Percentiles rank a stretch among this genome's conserved stretches.
phyloP scores from a whole-genome alignment of 441 rosid genomes.

The Gossypium schwendimanii region DNA sequence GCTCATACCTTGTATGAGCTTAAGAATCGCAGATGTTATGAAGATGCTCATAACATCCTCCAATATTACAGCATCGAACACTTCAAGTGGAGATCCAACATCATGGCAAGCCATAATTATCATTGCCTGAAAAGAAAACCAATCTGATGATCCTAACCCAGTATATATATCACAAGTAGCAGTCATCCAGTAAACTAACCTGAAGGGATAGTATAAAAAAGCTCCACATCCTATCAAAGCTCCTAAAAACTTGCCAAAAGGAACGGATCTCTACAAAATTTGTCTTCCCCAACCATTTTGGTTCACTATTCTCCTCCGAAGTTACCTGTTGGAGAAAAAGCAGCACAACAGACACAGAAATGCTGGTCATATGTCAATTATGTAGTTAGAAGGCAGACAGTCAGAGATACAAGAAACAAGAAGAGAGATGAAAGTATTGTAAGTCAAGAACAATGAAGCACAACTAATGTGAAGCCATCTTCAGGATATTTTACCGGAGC shows the following conservation, averaged over 20 bases:
- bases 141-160: constrained; percentile 5
- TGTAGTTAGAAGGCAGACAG: neutral
- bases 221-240: constrained; percentile 98
- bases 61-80: constrained; percentile 63
- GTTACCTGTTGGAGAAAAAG: constrained; percentile 32
- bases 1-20: constrained; percentile 63
- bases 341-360: constrained; percentile 7
- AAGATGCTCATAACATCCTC: constrained; percentile 94
- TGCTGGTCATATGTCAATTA: constrained; percentile 1
- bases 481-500: neutral
- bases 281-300: constrained; percentile 84
- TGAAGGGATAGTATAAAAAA: constrained; percentile 88
- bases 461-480: neutral
- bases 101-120: constrained; percentile 95
- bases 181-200: constrained; percentile 33
- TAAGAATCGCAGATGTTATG: constrained; percentile 75
- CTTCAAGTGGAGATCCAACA: constrained; percentile 78
- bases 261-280: constrained; percentile 93
- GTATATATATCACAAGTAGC: neutral
- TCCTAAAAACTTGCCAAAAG: constrained; percentile 95
- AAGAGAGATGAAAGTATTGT: neutral
- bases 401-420: neutral
- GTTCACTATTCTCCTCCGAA: constrained; percentile 31
- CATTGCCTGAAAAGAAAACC: constrained; percentile 62
- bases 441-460: neutral